Evolutionary conservation across 495 filamentous ascomycete genomes (phyloP), one percentile per base, ranked within the genome.

Genomic region (Sphaerosporella brunnea): DNA sequence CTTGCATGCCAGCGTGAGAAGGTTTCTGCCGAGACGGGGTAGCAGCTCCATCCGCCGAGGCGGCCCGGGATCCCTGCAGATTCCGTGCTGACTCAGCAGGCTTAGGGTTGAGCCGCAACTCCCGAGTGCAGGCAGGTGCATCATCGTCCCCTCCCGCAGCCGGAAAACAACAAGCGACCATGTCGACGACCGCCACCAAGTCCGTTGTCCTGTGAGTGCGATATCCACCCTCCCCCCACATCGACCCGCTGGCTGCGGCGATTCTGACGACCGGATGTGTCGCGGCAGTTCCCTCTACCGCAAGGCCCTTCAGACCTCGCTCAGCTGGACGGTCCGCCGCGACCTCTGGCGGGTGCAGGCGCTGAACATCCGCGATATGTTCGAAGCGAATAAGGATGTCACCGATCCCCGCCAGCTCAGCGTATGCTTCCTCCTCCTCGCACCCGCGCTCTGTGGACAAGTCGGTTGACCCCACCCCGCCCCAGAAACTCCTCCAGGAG

Each of bases 291-390:
- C 82, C 26, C 79, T 99, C 36, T 96, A 99, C 65, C 79, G 90
- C 52, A 84, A 85, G 49, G 84, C 82, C 16, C 66, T 96, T 58
- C 96, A 93, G 72, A 75, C 92, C 49, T 73, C 90, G 13, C 81
- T 95, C 53, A 84, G 92, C 69, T 99, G 90, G 92, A 70, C 82
- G 47, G 82, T 95, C 50, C 82, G 94, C 54, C 76, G 92, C 47
- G 73, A 79, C 52, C 64, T 94, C 52, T 99, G 92, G 87, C 77
- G 92, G 51, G 82, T 86, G 45, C 88, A 95, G 63, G 90, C 92
- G 15, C 67, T 95, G 51, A 96, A 99, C 62, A 90, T 99, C 52
- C 79, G 90, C 54, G 84, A 82, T 15, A 70, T 96, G 9, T 99
- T 99, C 61, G 90, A 99, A 56, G 83, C 84, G 36, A 96, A 99